A percentile compares a stretch with the other conserved stretches of the same genome.
phyloP scores from a whole-genome alignment of 177 flowering plant genomes.

The Telopea speciosissima region DNA sequence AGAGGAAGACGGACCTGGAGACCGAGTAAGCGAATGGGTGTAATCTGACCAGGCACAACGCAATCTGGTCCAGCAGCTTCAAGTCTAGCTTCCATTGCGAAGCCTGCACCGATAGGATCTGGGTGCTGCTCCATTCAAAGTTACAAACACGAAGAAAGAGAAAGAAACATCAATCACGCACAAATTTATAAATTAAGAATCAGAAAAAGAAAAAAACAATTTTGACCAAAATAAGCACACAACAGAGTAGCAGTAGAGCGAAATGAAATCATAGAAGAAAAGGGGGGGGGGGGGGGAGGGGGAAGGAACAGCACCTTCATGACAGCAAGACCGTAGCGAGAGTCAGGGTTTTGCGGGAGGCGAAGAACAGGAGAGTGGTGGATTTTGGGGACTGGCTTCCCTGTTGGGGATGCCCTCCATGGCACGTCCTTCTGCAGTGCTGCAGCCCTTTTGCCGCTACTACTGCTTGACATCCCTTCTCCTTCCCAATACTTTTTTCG shows the following conservation, averaged over 20 bases:
- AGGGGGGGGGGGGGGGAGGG: constrained; percentile 8
- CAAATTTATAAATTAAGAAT: not conserved
- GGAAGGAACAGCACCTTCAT: constrained; percentile 48
- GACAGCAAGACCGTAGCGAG: constrained; percentile 54
- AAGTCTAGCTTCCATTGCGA: constrained; percentile 60
- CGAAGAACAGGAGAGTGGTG: constrained; percentile 69
- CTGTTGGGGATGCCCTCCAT: constrained; percentile 58
- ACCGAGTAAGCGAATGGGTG: constrained; percentile 68
- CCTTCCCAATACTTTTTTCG: too few species aligned
- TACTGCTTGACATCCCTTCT: not conserved
- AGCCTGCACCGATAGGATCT: constrained; percentile 70
- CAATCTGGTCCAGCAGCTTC: constrained; percentile 96
- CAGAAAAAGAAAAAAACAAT: not conserved
- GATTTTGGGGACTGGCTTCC: constrained; percentile 71
- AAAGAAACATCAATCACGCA: not conserved
- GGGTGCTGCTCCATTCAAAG: constrained; percentile 44
- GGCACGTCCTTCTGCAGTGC: constrained; percentile 65
- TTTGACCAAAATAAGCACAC: not conserved
- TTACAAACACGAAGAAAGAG: not conserved
- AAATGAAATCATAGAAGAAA: not conserved
- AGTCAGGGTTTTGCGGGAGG: constrained; percentile 44
- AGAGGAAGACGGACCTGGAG: constrained; percentile 45
- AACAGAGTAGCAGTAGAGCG: not conserved
- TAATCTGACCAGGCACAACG: constrained; percentile 68
- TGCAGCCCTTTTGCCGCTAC: constrained; percentile 14